Conservation (phyloP, 129 eudicot species). For the Artemisia annua region DNA sequence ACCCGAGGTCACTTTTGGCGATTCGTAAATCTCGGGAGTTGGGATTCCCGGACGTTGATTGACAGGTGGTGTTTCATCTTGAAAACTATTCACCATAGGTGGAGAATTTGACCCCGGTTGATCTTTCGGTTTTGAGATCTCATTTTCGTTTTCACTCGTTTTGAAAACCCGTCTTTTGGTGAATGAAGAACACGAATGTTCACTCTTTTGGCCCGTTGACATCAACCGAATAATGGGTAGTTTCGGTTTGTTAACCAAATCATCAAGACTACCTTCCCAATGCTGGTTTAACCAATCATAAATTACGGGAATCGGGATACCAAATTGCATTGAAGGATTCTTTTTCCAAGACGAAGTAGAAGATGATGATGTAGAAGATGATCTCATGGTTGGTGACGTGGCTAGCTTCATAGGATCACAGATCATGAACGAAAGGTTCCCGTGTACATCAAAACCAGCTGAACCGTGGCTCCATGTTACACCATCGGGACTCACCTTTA, state of each 20-base stretch:
- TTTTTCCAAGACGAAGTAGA: conserved; percentile 75
- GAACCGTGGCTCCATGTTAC: conserved; percentile 84
- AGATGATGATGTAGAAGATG: conserved; percentile 73
- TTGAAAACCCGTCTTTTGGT: conserved; percentile 78
- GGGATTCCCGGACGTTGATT: conserved; percentile 36
- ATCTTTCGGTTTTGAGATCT: conserved; percentile 9
- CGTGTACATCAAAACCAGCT: conserved; percentile 81
- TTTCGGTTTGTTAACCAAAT: conserved; percentile 69
- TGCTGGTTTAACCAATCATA: conserved; percentile 94
- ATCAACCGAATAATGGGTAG: conserved; percentile 72
- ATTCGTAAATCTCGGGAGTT: conserved; percentile 33
- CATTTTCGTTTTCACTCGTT: conserved; percentile 56
- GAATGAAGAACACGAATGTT: conserved; percentile 86
- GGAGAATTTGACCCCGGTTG: conserved; percentile 50
- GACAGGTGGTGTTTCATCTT: conserved; percentile 39
- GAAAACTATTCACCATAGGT: conserved; percentile 30
- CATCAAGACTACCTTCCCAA: conserved; percentile 96
- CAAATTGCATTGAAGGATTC: conserved; percentile 74
- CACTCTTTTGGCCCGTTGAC: conserved; percentile 83
- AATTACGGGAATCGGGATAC: conserved; percentile 89
- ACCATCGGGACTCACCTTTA: conserved; percentile 75
- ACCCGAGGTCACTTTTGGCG: conserved; percentile 29
- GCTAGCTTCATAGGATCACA: conserved; percentile 99
- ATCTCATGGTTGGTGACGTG: conserved; percentile 75
- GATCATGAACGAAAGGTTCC: conserved; percentile 91